A percentile compares a stretch with the other conserved stretches of the same genome.
Evolutionary conservation across 2,329 filamentous ascomycete species (phyloP).

Genomic region (Epichloe sp.): DNA sequence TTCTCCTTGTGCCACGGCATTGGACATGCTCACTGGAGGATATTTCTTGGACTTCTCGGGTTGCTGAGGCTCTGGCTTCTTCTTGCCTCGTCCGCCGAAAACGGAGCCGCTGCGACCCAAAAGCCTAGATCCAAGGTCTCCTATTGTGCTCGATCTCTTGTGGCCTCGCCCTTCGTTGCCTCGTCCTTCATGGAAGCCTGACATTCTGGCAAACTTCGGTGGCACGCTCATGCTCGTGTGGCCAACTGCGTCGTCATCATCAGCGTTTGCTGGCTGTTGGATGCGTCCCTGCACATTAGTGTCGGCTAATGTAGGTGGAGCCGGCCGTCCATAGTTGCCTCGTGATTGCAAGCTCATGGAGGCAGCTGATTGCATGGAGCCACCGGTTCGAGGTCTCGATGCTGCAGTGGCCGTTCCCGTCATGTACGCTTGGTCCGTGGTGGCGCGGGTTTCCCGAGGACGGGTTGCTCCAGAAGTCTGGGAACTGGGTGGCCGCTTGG

Average conservation of each 20-base stretch:
- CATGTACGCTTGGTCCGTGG: conserved; percentile 29
- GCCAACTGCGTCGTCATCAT: conserved; percentile 57
- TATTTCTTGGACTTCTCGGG: conserved; percentile 59
- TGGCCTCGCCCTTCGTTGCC: conserved; percentile 40
- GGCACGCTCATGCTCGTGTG: conserved; percentile 47
- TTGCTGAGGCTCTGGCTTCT: conserved; percentile 30
- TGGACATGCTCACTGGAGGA: conserved; percentile 84
- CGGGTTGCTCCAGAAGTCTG: conserved; percentile 22
- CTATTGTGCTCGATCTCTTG: conserved; percentile 63
- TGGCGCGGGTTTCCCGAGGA: conserved; percentile 23
- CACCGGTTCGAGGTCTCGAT: conserved; percentile 62
- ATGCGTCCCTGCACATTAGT: conserved; percentile 85
- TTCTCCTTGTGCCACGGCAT: conserved; percentile 47
- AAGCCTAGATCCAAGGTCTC: conserved; percentile 68
- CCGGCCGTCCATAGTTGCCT: conserved; percentile 71
- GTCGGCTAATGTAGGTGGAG: conserved; percentile 72
- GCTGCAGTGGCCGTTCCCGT: conserved; percentile 28
- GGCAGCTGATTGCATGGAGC: conserved; percentile 57
- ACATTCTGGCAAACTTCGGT: conserved; percentile 43
- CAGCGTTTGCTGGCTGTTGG: conserved; percentile 52
- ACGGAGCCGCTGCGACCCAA: conserved; percentile 75
- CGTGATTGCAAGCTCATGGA: conserved; percentile 53
- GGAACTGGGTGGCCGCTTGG: conserved; percentile 34
- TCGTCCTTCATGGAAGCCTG: conserved; percentile 42
- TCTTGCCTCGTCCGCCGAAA: conserved; percentile 51